These are phyloP conservation scores for Penicillium sp. DNA, from an alignment of 2,329 filamentous ascomycete species.

Conservation along the genomic window DNA sequence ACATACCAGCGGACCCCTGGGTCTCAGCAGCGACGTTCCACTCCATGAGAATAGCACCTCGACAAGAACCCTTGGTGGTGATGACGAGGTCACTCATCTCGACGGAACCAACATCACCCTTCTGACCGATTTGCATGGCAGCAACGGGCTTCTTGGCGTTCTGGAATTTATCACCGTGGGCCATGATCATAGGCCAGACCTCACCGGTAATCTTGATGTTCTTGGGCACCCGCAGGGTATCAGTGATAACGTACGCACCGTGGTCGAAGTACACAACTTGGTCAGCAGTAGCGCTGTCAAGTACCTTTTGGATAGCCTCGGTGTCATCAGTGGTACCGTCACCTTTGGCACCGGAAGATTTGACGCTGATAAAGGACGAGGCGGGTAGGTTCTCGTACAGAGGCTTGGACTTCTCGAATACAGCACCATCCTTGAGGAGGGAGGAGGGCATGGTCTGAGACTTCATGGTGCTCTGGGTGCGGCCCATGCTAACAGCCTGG, in stretches of 20 bases:
- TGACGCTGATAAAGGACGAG: constrained; percentile 78
- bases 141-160: constrained; percentile 73
- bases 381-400: constrained; percentile 71
- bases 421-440: constrained; percentile 64
- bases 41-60: constrained; percentile 85
- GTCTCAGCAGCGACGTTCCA: constrained; percentile 73
- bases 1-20: constrained; percentile 74
- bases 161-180: constrained; percentile 69
- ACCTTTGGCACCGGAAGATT: constrained; percentile 76
- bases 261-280: constrained; percentile 65
- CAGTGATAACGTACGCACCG: constrained; percentile 60
- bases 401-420: constrained; percentile 84
- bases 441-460: constrained; percentile 62
- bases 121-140: constrained; percentile 80
- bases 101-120: constrained; percentile 73
- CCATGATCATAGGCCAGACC: constrained; percentile 87
- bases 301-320: constrained; percentile 72
- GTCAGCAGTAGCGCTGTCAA: constrained; percentile 63
- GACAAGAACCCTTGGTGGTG: constrained; percentile 75
- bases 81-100: constrained; percentile 89
- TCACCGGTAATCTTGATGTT: constrained; percentile 86
- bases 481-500: constrained; percentile 36
- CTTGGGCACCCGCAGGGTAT: constrained; percentile 63
- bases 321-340: constrained; percentile 89
- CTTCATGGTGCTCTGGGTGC: constrained; percentile 60